Conservation (phyloP, 2,329 filamentous ascomycete genomes). For the Achaetomium macrosporum region DNA sequence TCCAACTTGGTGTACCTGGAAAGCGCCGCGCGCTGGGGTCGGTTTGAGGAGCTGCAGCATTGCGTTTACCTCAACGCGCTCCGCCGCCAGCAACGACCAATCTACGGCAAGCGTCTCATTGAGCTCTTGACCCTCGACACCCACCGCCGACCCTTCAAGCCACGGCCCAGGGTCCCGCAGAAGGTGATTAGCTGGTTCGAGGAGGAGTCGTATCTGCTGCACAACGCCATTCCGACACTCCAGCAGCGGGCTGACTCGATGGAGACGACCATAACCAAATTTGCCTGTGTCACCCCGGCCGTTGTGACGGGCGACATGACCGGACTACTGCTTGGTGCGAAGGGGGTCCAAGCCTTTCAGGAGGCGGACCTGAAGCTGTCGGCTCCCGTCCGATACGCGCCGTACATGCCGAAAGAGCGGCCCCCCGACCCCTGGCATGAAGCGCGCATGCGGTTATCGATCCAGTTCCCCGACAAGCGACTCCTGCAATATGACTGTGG, state of each 20-base stretch:
- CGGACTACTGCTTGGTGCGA: constrained; percentile 58
- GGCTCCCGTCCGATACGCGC: constrained; percentile 49
- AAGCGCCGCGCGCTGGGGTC: constrained; percentile 60
- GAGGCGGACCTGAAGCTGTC: constrained; percentile 53
- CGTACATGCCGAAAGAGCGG: constrained; percentile 50
- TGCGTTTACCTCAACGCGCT: constrained; percentile 76
- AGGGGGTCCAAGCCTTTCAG: constrained; percentile 51
- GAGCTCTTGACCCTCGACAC: constrained; percentile 63
- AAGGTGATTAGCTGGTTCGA: constrained; percentile 70
- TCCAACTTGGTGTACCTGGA: constrained; percentile 70
- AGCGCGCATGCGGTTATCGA: constrained; percentile 83
- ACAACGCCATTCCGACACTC: constrained; percentile 66
- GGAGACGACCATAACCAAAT: constrained; percentile 74
- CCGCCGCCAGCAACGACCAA: constrained; percentile 70
- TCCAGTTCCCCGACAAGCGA: constrained; percentile 93
- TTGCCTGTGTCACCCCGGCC: constrained; percentile 86
- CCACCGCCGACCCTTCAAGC: constrained; percentile 52
- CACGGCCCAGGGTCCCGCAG: constrained; percentile 54
- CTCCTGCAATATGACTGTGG: constrained; percentile 97
- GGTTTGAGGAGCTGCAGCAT: constrained; percentile 73
- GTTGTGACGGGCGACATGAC: constrained; percentile 76
- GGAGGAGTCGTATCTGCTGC: constrained; percentile 58
- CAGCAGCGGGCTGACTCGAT: constrained; percentile 66
- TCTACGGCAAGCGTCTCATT: constrained; percentile 78
- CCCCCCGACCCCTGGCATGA: constrained; percentile 83